These are phyloP conservation scores for Rhodotorula paludigena DNA, from an alignment of 768 basidiomycete species.

Conservation along the genomic window DNA sequence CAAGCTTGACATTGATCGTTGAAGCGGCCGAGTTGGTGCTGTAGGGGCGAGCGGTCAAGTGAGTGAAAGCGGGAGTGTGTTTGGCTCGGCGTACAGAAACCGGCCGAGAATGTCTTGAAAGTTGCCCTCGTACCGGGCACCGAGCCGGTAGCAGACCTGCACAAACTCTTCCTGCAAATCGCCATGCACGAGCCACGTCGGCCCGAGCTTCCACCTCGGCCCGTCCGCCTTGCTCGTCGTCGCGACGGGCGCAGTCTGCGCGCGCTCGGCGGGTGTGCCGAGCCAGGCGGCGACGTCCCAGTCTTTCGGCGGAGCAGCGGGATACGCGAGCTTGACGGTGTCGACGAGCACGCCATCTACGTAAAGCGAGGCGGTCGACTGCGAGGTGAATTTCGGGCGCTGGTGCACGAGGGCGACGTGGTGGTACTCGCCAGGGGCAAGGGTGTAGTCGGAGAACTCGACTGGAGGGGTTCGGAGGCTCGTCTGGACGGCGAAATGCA, in stretches of 20 bases:
- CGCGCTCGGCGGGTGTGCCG: slow-evolving; percentile 8
- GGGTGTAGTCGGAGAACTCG: slow-evolving; percentile 2
- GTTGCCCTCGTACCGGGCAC: slow-evolving; percentile 1
- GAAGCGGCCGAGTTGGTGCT: slow-evolving; percentile 14
- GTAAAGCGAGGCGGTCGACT: slow-evolving; percentile 5
- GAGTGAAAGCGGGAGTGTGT: not conserved
- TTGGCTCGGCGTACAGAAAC: not conserved
- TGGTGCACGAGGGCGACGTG: slow-evolving; percentile 23
- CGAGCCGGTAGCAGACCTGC: slow-evolving; percentile 1
- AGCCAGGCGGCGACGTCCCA: slow-evolving; percentile 11
- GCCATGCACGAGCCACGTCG: slow-evolving; percentile 16
- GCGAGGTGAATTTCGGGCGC: slow-evolving; percentile 1
- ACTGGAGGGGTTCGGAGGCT: slow-evolving; percentile 3
- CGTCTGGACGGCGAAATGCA: slow-evolving; percentile 3
- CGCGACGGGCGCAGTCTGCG: not conserved
- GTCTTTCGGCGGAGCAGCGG: slow-evolving; percentile 3
- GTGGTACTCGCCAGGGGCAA: not conserved
- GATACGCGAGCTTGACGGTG: slow-evolving; percentile 1
- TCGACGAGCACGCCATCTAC: slow-evolving; percentile 15
- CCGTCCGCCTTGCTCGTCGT: not conserved
- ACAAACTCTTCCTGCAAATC: slow-evolving; percentile 18
- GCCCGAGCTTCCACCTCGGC: slow-evolving; percentile 12
- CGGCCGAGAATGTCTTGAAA: slow-evolving; percentile 11
- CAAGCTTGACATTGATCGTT: slow-evolving; percentile 8
- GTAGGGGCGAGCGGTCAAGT: not conserved